Conservation (phyloP, 305 asterid genomes). For the Fraxinus velutina region DNA sequence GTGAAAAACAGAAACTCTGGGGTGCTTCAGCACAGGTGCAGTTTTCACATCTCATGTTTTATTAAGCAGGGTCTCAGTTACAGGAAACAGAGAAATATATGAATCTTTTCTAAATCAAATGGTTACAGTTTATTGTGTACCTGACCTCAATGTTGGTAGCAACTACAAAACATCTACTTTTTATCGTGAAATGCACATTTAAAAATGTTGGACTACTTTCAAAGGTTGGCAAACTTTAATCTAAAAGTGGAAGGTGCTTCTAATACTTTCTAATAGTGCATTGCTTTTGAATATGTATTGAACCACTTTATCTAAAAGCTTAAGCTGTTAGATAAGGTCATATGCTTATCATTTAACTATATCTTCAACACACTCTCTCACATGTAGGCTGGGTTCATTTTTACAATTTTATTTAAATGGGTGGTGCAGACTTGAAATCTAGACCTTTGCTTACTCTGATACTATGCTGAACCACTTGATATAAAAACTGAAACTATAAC, state of each 20-base stretch:
- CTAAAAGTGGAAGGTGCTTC: background rate
- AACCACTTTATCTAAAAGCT: background rate
- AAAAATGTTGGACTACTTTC: background rate
- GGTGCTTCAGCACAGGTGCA: slow-evolving; percentile 92
- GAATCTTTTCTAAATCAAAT: background rate
- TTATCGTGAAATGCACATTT: background rate
- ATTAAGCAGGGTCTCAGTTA: background rate
- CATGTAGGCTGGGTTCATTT: background rate
- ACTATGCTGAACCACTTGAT: background rate
- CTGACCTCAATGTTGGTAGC: background rate
- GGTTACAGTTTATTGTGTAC: background rate
- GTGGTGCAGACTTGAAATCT: background rate
- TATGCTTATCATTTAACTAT: background rate
- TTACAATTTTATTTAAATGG: background rate
- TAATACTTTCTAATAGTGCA: background rate
- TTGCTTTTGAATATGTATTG: background rate
- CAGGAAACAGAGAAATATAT: background rate
- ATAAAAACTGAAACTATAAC: background rate
- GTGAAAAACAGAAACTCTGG: slow-evolving; percentile 59
- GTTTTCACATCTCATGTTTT: background rate
- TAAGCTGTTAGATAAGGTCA: background rate
- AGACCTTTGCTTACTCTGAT: background rate
- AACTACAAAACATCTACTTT: background rate
- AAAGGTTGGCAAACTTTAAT: background rate
- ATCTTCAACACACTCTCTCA: background rate